Percentiles rank a stretch among this genome's conserved stretches.
phyloP scores from a whole-genome alignment of 345 rosid genomes.

The Balakata baccata region DNA sequence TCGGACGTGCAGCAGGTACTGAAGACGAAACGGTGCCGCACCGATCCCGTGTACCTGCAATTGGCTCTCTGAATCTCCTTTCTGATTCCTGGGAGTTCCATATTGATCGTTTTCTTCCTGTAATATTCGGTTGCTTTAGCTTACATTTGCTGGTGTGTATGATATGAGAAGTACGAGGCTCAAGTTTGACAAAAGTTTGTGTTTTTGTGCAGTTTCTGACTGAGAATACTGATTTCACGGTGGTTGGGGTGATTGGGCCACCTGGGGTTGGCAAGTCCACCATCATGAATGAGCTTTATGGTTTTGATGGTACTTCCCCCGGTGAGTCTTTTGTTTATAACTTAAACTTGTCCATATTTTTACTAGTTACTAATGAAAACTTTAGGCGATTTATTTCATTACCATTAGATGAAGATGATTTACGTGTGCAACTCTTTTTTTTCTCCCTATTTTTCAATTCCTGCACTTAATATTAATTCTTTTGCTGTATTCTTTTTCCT shows the following conservation, averaged over 20 bases:
- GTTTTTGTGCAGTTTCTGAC: slow-evolving; percentile 57
- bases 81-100: slow-evolving; percentile 89
- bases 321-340: slow-evolving; percentile 36
- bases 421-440: background rate
- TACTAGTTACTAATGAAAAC: background rate
- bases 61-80: slow-evolving; percentile 68
- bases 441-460: background rate
- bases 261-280: slow-evolving; percentile 80
- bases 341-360: background rate
- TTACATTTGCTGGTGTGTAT: background rate
- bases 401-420: background rate
- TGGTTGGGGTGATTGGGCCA: slow-evolving; percentile 77
- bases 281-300: slow-evolving; percentile 76
- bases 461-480: background rate
- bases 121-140: slow-evolving; percentile 22
- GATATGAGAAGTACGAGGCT: background rate
- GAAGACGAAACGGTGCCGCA: slow-evolving; percentile 55
- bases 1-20: slow-evolving; percentile 45
- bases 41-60: slow-evolving; percentile 63
- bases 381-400: background rate
- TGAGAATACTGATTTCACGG: slow-evolving; percentile 79
- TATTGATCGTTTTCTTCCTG: slow-evolving; percentile 80
- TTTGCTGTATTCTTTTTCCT: background rate
- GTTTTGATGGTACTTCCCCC: slow-evolving; percentile 63
- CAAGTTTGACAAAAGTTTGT: slow-evolving; percentile 2